These are phyloP conservation scores for Wolfiporia cocos DNA, from an alignment of 1,284 basidiomycete species.

Conservation along the genomic window DNA sequence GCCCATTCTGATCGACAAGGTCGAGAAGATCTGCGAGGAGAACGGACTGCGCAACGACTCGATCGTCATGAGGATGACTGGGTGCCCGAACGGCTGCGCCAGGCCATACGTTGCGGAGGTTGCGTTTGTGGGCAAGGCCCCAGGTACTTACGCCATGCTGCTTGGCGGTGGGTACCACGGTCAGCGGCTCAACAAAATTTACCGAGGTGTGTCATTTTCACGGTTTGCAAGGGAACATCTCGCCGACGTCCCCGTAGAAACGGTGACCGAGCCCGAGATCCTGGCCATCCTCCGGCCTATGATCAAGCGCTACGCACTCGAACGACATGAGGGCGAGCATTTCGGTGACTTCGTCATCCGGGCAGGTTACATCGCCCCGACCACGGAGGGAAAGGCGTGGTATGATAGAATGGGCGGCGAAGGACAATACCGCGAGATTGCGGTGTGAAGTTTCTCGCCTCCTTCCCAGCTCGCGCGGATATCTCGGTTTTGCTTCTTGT, in stretches of 20 bases:
- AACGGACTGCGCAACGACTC: slow-evolving; percentile 90
- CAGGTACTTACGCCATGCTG: slow-evolving; percentile 91
- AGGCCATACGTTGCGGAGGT: slow-evolving; percentile 96
- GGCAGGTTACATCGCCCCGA: slow-evolving; percentile 78
- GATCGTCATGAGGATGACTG: slow-evolving; percentile 98
- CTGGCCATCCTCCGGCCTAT: slow-evolving; percentile 85
- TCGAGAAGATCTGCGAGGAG: slow-evolving; percentile 93
- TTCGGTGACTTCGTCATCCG: slow-evolving; percentile 97
- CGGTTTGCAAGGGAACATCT: background rate
- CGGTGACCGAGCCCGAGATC: slow-evolving; percentile 92
- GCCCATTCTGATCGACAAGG: slow-evolving; percentile 92
- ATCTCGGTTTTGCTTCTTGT: no score
- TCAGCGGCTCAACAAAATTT: slow-evolving; percentile 91
- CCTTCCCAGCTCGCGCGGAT: no score
- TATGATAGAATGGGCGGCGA: slow-evolving; percentile 79
- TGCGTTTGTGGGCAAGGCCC: slow-evolving; percentile 96
- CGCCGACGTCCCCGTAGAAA: slow-evolving; percentile 45
- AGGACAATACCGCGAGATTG: slow-evolving; percentile 38
- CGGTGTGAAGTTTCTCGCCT: no score
- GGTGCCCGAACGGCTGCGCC: slow-evolving; percentile 92
- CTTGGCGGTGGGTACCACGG: slow-evolving; percentile 95
- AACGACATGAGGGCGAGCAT: slow-evolving; percentile 84
- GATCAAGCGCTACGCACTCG: slow-evolving; percentile 91
- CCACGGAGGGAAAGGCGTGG: slow-evolving; percentile 75
- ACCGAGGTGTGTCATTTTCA: slow-evolving; percentile 49